phyloP scores from a whole-genome alignment of 257 asterid genomes.

The Nicotiana sylvestris region DNA sequence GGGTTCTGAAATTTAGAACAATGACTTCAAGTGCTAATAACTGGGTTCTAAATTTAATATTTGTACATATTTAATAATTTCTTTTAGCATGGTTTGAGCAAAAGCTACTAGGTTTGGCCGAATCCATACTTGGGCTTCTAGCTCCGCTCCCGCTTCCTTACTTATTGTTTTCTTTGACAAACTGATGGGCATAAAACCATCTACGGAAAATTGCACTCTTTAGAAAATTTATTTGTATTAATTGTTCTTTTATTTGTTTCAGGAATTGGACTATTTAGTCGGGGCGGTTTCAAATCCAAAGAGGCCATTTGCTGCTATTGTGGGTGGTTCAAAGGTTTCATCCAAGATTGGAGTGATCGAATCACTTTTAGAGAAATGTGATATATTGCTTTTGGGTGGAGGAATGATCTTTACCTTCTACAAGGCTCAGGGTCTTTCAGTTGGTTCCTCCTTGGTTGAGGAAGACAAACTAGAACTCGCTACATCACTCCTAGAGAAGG shows the following conservation, averaged over 20 bases:
- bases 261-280: constrained; percentile 84
- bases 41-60: no score
- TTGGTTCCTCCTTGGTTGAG: constrained; percentile 88
- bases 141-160: not conserved
- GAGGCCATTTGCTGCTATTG: constrained; percentile 89
- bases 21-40: no score
- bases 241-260: constrained; percentile 17
- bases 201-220: not conserved
- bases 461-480: constrained; percentile 91
- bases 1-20: no score
- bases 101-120: no score
- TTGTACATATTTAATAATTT: no score
- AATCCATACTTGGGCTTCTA: no score
- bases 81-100: no score
- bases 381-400: constrained; percentile 71
- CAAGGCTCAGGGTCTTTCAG: constrained; percentile 86
- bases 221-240: not conserved
- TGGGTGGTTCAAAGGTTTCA: constrained; percentile 92
- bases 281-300: constrained; percentile 79
- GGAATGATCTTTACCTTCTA: constrained; percentile 92
- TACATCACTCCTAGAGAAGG: constrained; percentile 62
- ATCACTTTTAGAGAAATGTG: constrained; percentile 74
- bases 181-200: not conserved
- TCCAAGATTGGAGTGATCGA: constrained; percentile 89
- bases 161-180: constrained; percentile 7